Evolutionary conservation across 768 basidiomycete genomes (phyloP), one percentile per base, ranked within the genome.

Genomic region (Serendipita sp.): DNA sequence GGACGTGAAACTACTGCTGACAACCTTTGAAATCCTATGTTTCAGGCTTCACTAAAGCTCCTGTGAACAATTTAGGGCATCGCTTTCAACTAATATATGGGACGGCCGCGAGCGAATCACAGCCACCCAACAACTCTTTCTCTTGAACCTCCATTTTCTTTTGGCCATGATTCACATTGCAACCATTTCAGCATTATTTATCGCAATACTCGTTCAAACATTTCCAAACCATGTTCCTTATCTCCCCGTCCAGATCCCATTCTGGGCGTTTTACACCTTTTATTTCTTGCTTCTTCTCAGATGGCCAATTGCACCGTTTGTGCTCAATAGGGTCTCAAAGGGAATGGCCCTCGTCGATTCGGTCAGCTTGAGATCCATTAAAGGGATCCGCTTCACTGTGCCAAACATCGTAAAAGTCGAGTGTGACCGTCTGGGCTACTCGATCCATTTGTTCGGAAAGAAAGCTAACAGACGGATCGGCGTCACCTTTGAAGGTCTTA

Each of bases 301-400:
- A 13, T 54, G 53, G 53, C 53, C 53, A 54, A 32, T 54, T n/a
- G 53, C 53, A 32, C 53, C 53, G 53, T 54, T 54, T 54, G 53
- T 54, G 53, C 53, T 54, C 53, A 54, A 54, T 30, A 54, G 32
- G 2, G 16, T 54, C 53, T 54, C 53, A 15, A 54, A 54, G 24
- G 53, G 53, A 11, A 54, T 11, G 11, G 30, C 53, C 2, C 10
- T 54, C 28, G 53, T 54, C 32, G 53, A 54, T 30, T 54, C 53
- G 13, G 53, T 54, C 53, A 54, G 53, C 53, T 54, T 54, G 53
- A 15, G 53, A 15, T 54, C 53, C 32, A 54, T 54, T 30, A 54
- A 32, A 28, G 53, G 53, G 13, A 54, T 54, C 10, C 53, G 53
- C 53, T 54, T 54, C 28, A 54, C 53, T 0, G 32, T 54, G 1